phyloP scores from a whole-genome alignment of 768 basidiomycete species.

The Agaricus sinodeliciosus region DNA sequence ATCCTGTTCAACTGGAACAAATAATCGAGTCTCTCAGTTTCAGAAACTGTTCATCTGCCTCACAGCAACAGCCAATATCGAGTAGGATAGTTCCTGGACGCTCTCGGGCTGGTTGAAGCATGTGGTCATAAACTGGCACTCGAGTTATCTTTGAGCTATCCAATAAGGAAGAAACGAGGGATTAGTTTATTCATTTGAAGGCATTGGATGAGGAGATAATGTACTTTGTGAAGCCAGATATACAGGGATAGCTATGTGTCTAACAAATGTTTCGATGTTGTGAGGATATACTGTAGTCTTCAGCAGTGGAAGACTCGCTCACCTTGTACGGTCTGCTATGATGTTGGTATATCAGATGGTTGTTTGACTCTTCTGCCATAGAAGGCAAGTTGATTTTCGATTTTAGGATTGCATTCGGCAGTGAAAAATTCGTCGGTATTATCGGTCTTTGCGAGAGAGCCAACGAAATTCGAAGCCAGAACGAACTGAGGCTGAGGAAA shows the following conservation, averaged over 20 bases:
- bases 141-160: constrained; percentile 25
- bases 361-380: no score
- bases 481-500: no score
- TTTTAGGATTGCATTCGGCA: no score
- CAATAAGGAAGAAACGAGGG: no score
- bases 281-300: not conserved
- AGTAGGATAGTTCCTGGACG: constrained; percentile 27
- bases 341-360: no score
- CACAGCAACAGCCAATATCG: constrained; percentile 39
- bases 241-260: constrained; percentile 28
- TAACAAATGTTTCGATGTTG: constrained; percentile 20
- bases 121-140: constrained; percentile 24
- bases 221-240: constrained; percentile 27
- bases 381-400: no score
- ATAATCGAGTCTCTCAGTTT: no score
- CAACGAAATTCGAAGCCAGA: no score
- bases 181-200: not conserved
- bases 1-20: constrained; percentile 29
- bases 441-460: no score
- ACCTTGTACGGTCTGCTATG: constrained; percentile 17
- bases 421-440: no score
- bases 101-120: constrained; percentile 19
- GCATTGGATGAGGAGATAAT: not conserved
- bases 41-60: not conserved
- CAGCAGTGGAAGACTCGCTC: not conserved